Evolutionary conservation across 140 eudicot genomes (phyloP).

Genomic region (Stevia rebaudiana): DNA sequence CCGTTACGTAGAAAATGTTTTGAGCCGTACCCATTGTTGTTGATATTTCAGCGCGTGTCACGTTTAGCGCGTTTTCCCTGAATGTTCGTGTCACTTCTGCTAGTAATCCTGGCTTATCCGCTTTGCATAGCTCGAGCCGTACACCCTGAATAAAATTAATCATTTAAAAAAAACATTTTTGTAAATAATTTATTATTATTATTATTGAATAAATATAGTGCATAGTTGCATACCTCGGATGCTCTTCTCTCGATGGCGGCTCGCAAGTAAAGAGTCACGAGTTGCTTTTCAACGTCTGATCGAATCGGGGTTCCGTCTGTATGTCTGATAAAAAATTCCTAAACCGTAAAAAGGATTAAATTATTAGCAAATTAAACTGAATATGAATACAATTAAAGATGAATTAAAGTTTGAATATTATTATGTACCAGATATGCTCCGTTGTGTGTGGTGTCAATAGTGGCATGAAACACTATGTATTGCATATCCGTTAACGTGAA

Average conservation of each 20-base stretch:
- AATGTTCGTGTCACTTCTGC: slow-evolving; percentile 79
- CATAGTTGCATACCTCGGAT: no score
- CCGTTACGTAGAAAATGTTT: slow-evolving; percentile 73
- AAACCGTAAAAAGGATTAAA: background rate
- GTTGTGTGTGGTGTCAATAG: slow-evolving; percentile 47
- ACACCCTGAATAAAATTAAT: slow-evolving; percentile 47
- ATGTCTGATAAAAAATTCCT: slow-evolving; percentile 80
- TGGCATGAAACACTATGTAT: slow-evolving; percentile 81
- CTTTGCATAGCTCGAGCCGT: slow-evolving; percentile 55
- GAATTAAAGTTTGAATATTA: background rate
- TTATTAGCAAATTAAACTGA: background rate
- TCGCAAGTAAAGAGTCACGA: slow-evolving; percentile 63
- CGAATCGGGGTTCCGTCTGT: slow-evolving; percentile 78
- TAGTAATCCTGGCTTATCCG: slow-evolving; percentile 57
- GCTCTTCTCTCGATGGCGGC: slow-evolving; percentile 86
- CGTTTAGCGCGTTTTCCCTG: slow-evolving; percentile 79
- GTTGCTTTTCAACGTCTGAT: slow-evolving; percentile 82
- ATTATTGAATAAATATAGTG: background rate
- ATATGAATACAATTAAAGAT: background rate
- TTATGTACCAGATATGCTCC: slow-evolving; percentile 53
- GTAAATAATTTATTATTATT: background rate
- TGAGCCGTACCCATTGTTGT: slow-evolving; percentile 50
- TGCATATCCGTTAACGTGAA: slow-evolving; percentile 85
- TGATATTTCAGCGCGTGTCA: slow-evolving; percentile 82
- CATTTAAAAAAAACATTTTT: background rate